phyloP scores from a whole-genome alignment of 495 filamentous ascomycete species.

The Emericellopsis terricola region DNA sequence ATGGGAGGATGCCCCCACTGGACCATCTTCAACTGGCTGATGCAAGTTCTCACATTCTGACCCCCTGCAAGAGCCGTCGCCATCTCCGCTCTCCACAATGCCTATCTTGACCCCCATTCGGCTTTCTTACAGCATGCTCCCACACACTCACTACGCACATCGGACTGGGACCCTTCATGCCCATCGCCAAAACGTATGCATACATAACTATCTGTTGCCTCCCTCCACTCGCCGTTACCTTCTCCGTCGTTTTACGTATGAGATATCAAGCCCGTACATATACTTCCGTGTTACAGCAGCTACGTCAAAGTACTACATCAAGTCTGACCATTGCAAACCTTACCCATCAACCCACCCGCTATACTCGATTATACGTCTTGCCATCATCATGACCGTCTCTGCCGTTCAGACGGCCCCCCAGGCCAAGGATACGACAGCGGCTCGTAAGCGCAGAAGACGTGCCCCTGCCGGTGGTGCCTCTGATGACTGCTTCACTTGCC shows the following conservation, averaged over 20 bases:
- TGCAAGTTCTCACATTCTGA: too few relatives aligned
- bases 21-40: too few relatives aligned
- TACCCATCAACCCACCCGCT: not conserved
- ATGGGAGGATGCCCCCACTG: too few relatives aligned
- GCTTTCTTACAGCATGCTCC: too few relatives aligned
- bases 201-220: not conserved
- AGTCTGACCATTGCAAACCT: not conserved
- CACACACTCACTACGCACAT: too few relatives aligned
- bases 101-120: too few relatives aligned
- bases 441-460: constrained; percentile 69
- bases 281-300: too few relatives aligned
- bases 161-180: too few relatives aligned
- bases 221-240: not conserved
- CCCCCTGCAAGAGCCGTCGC: too few relatives aligned
- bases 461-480: constrained; percentile 77
- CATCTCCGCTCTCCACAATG: too few relatives aligned
- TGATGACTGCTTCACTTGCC: constrained; percentile 92
- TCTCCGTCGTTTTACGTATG: not conserved
- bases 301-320: not conserved
- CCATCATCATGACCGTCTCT: constrained; percentile 24
- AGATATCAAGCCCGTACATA: too few relatives aligned
- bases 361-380: not conserved
- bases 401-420: constrained; percentile 17
- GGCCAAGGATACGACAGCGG: constrained; percentile 15
- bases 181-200: too few relatives aligned